Evolutionary conservation across 1,284 basidiomycete species (phyloP), one percentile per base, ranked within the genome.

Genomic region (Boletus mariae): DNA sequence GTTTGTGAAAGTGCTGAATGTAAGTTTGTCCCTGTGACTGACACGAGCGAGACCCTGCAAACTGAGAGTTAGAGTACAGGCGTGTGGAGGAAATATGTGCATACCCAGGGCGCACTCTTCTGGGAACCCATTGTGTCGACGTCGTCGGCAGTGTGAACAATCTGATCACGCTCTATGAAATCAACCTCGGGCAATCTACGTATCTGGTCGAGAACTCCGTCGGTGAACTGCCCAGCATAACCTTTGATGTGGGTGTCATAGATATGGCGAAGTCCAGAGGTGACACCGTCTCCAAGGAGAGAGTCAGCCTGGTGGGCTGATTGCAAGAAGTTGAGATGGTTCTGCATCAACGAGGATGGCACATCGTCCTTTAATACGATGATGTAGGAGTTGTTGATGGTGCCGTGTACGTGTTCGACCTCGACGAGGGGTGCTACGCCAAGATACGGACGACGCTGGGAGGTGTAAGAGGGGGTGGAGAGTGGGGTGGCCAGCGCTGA

Each of bases 101-200:
- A 72, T 69, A 92, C 94, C 97, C 97, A 98, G 52, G 96, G 94
- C 23, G 96, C 92, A 31, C 78, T 74, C 54, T 74, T 85, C 81
- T 98, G 92, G 5, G 76, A 71, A 50, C 6, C 20, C 3, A 65
- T 13, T 1, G 49, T 45, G 0, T 63, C 66, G 44, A 76, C 61
- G 2, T 87, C 84, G 2, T 87, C 84, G 59, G 83, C 80, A 13
- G 90, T 87, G 61, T 77, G 80, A 23, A 96, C 90, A 60, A 94
- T 77, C 75, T 96, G 93, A 76, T 99, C 97, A 57, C 78, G 82
- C 78, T 99, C 97, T 56, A 99, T 79, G 67, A 90, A 96, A 31
- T 87, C 91, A 47, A 99, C 94, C 71, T 96, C 94, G 17, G 95
- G 94, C 76, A 90, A 80, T 47, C 79, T 73, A 52, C 96, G 83